Evolutionary conservation across 208 protist species (phyloP).

Genomic region (Blechomonas ayalai): DNA sequence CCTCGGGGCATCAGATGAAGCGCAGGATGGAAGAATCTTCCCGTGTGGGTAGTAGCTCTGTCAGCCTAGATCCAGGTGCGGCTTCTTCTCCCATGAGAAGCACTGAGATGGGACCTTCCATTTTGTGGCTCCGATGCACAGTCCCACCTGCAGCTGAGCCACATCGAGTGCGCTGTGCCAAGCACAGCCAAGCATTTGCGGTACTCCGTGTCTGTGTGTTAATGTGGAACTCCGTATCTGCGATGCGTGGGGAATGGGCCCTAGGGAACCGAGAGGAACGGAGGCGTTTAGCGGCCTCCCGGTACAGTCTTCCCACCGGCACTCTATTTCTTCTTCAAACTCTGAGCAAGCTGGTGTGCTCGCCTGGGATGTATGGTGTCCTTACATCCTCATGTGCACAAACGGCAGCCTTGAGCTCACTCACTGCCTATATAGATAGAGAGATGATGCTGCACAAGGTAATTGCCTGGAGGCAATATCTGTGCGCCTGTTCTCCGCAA

Average conservation of each 20-base stretch:
- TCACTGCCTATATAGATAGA: constrained; percentile 32
- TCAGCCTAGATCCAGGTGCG: too few species aligned
- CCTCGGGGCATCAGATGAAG: too few species aligned
- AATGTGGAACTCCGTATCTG: constrained; percentile 35
- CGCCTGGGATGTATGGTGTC: constrained; percentile 38
- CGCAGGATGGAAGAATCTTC: too few species aligned
- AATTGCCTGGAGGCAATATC: too few species aligned
- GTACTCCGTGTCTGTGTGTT: constrained; percentile 45
- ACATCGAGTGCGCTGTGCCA: constrained; percentile 10
- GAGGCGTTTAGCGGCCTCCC: not conserved
- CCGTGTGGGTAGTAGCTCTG: too few species aligned
- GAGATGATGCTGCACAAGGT: too few species aligned
- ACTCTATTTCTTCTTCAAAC: constrained; percentile 46
- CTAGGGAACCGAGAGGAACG: not conserved
- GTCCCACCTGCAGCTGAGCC: not conserved
- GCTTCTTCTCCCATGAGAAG: too few species aligned
- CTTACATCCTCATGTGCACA: constrained; percentile 61
- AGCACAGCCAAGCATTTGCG: constrained; percentile 35
- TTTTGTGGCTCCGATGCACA: too few species aligned
- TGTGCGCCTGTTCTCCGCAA: too few species aligned
- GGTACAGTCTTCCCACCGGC: too few species aligned
- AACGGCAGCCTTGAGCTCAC: constrained; percentile 32
- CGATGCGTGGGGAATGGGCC: constrained; percentile 28
- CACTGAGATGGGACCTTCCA: too few species aligned
- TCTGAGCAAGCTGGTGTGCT: constrained; percentile 27